Percentiles rank a stretch among this genome's conserved stretches.
Conservation (phyloP, 805 yeast genomes). For the Cyberlindnera euphorbiiphila region DNA sequence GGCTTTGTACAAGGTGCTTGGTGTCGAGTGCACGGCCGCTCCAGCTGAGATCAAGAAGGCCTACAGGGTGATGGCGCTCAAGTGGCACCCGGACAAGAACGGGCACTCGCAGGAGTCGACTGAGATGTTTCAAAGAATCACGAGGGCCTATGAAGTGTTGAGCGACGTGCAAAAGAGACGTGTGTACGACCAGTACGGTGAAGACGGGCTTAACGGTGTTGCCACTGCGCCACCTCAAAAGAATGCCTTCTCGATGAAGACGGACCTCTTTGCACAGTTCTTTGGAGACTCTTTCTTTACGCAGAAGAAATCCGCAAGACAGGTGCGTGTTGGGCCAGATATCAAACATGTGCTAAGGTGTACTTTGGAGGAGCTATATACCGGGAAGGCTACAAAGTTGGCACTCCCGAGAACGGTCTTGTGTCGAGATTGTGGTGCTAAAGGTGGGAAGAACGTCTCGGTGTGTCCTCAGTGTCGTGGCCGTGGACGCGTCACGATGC, state of each 20-base stretch:
- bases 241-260: conserved; percentile 17
- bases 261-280: conserved; percentile 31
- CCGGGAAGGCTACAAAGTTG: conserved; percentile 53
- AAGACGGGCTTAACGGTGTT: conserved; percentile 78
- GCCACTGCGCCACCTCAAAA: conserved; percentile 33
- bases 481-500: conserved; percentile 38
- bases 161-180: conserved; percentile 83
- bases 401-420: conserved; percentile 46
- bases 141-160: conserved; percentile 80
- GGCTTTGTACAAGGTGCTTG: conserved; percentile 58
- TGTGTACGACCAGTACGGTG: conserved; percentile 83
- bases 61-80: conserved; percentile 56
- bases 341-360: conserved; percentile 54
- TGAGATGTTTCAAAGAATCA: conserved; percentile 86
- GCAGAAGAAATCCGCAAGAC: conserved; percentile 8
- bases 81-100: conserved; percentile 80
- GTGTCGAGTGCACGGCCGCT: conserved; percentile 43
- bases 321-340: conserved; percentile 42
- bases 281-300: conserved; percentile 29
- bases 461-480: conserved; percentile 41
- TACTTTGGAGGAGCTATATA: conserved; percentile 51
- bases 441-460: conserved; percentile 38
- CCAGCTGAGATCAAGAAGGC: conserved; percentile 51
- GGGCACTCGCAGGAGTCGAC: conserved; percentile 79
- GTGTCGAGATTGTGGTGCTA: conserved; percentile 50